Evolutionary conservation across 495 filamentous ascomycete genomes (phyloP).

Genomic region (Xylaria nigripes): DNA sequence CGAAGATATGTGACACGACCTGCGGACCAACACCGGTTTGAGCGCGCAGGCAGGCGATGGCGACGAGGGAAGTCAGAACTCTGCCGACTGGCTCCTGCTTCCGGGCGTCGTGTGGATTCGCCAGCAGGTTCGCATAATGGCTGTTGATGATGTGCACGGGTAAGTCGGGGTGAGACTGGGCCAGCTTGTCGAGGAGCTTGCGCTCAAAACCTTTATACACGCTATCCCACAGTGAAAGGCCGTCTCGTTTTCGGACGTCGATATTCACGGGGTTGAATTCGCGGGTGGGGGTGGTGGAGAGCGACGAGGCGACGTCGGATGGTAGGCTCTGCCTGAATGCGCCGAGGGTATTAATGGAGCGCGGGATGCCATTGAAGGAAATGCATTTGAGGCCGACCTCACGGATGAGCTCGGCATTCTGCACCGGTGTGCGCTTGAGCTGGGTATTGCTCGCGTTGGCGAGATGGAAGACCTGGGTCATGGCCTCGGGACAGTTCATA

Average conservation of each 20-base stretch:
- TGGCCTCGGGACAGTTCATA: conserved; percentile 62
- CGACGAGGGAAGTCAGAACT: conserved; percentile 58
- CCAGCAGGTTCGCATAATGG: conserved; percentile 62
- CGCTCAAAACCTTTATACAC: conserved; percentile 64
- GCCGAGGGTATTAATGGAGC: conserved; percentile 68
- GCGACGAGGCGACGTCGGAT: conserved; percentile 29
- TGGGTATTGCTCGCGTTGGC: conserved; percentile 13
- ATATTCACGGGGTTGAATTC: conserved; percentile 42
- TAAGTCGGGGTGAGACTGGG: conserved; percentile 60
- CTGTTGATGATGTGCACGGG: conserved; percentile 65
- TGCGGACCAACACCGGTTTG: conserved; percentile 75
- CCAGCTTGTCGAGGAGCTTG: conserved; percentile 59
- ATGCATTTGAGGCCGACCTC: conserved; percentile 78
- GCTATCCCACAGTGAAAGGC: conserved; percentile 57
- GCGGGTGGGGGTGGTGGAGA: conserved; percentile 46
- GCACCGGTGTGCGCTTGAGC: conserved; percentile 38
- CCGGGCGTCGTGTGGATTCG: conserved; percentile 43
- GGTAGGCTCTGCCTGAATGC: conserved; percentile 55
- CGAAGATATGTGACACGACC: conserved; percentile 68
- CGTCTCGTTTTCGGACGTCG: conserved; percentile 43
- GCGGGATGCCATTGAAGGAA: conserved; percentile 74
- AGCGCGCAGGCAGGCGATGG: conserved; percentile 59
- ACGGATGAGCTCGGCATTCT: conserved; percentile 64
- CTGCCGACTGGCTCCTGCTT: conserved; percentile 44
- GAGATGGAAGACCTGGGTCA: conserved; percentile 32